These are phyloP conservation scores for Ceratocystis variospora DNA, from an alignment of 2,329 filamentous ascomycete species.

Conservation along the genomic window DNA sequence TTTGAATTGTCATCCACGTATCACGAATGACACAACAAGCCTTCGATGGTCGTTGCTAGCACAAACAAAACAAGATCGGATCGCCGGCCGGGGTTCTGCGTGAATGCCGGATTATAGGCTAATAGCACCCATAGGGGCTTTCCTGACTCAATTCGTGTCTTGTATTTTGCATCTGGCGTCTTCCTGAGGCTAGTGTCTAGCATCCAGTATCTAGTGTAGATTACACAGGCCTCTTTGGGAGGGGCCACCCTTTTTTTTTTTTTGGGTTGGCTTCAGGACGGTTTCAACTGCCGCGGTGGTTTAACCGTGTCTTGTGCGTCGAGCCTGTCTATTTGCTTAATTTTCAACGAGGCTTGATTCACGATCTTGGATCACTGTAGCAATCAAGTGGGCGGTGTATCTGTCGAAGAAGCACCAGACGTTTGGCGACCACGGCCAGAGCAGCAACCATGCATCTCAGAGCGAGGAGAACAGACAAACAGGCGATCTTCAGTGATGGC, in stretches of 20 bases:
- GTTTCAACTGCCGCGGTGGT: not conserved
- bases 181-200: too few species aligned
- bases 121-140: too few species aligned
- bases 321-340: not conserved
- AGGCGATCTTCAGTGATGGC: too few species aligned
- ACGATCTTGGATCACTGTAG: not conserved
- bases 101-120: not conserved
- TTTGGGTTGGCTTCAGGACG: not conserved
- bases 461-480: not conserved
- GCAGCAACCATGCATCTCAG: not conserved
- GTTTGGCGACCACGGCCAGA: not conserved
- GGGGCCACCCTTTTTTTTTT: not conserved
- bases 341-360: not conserved
- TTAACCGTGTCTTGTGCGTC: not conserved
- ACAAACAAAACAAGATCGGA: constrained; percentile 4
- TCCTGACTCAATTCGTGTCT: not conserved
- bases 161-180: not conserved
- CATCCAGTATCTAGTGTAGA: too few species aligned
- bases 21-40: not conserved
- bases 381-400: not conserved
- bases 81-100: not conserved
- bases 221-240: not conserved
- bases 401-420: not conserved
- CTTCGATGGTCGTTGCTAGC: not conserved
- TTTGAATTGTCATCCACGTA: not conserved